Percentiles rank a stretch among this genome's conserved stretches.
phyloP scores from a whole-genome alignment of 2,329 filamentous ascomycete species.

The Hypomyces rosellus region DNA sequence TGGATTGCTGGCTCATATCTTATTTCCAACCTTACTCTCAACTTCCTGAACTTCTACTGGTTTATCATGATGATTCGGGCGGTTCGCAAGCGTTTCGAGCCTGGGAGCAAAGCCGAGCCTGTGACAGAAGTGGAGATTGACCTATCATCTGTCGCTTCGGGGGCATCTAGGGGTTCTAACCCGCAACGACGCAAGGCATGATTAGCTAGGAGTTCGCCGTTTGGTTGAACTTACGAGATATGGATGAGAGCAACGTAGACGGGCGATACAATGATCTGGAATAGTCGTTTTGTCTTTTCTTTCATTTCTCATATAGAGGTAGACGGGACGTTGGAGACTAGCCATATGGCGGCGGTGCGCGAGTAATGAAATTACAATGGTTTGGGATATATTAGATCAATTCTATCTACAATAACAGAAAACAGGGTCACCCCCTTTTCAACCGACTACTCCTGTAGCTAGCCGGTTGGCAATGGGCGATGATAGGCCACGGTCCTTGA shows the following conservation, averaged over 20 bases:
- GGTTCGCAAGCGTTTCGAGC: constrained; percentile 67
- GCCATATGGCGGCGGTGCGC: neutral
- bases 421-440: neutral
- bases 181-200: constrained; percentile 25
- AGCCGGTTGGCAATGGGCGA: too few relatives aligned
- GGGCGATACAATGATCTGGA: neutral
- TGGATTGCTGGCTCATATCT: constrained; percentile 68
- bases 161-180: constrained; percentile 14
- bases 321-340: neutral
- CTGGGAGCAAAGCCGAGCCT: constrained; percentile 28
- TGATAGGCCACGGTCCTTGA: neutral
- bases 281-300: neutral
- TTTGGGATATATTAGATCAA: neutral
- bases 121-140: constrained; percentile 25
- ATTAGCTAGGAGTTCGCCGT: neutral
- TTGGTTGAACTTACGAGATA: neutral
- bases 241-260: neutral
- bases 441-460: too few relatives aligned
- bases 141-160: constrained; percentile 24
- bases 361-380: neutral
- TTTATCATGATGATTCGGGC: constrained; percentile 82
- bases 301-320: neutral
- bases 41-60: constrained; percentile 77
- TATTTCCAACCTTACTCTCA: constrained; percentile 63
- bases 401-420: neutral